Evolutionary conservation across 352 stramenopile genomes (phyloP).

Genomic region (Globisporangium nagaii): DNA sequence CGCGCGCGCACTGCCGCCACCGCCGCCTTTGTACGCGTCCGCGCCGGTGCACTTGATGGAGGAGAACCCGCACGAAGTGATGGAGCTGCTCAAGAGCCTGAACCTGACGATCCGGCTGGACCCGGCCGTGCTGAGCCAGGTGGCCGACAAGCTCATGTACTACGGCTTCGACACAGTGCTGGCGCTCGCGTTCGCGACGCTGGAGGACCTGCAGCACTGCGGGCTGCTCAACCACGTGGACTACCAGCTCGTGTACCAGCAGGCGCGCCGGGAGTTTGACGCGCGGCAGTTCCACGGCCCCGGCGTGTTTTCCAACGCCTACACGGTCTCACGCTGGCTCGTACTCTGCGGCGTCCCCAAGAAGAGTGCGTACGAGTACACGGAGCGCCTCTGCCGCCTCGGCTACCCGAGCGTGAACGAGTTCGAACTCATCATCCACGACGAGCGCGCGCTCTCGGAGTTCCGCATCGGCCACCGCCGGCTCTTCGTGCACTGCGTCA

Average conservation of each 20-base stretch:
- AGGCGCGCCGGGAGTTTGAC: conserved; percentile 39
- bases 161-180: conserved; percentile 61
- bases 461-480: conserved; percentile 44
- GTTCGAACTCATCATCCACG: conserved; percentile 51
- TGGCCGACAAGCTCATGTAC: conserved; percentile 30
- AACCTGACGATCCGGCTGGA: conserved; percentile 33
- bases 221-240: conserved; percentile 33
- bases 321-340: conserved; percentile 61
- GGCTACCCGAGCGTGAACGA: conserved; percentile 55
- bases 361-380: conserved; percentile 41
- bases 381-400: conserved; percentile 46
- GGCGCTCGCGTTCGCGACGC: conserved; percentile 42
- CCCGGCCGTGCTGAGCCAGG: conserved; percentile 19
- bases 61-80: conserved; percentile 26
- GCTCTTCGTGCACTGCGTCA: conserved; percentile 39
- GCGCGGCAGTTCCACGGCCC: conserved; percentile 33
- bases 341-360: conserved; percentile 47
- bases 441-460: conserved; percentile 33
- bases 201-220: conserved; percentile 39
- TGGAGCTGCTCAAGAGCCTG: conserved; percentile 46
- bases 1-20: conserved; percentile 7
- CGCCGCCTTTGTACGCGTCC: conserved; percentile 10
- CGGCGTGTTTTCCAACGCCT: conserved; percentile 23
- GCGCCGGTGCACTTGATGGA: too few species aligned
- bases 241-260: conserved; percentile 40